A percentile compares a stretch with the other conserved stretches of the same genome.
These are phyloP conservation scores for Pseudogymnoascus sp. DNA, from an alignment of 2,329 filamentous ascomycete species.

Conservation along the genomic window DNA sequence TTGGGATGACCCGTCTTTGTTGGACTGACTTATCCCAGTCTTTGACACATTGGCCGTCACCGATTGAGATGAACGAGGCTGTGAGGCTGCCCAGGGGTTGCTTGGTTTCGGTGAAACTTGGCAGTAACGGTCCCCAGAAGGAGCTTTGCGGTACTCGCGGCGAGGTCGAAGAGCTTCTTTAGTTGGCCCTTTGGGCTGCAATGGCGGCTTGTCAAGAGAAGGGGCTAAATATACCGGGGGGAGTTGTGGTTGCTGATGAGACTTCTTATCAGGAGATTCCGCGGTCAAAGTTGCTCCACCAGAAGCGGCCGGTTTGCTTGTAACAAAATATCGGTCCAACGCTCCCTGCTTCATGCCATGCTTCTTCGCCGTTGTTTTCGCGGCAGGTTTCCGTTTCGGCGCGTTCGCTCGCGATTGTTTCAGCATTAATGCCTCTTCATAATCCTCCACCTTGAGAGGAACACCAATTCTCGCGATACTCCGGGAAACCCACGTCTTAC, in stretches of 20 bases:
- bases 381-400: constrained; percentile 22
- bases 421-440: constrained; percentile 39
- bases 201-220: constrained; percentile 12
- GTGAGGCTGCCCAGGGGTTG: not conserved
- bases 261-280: constrained; percentile 10
- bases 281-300: not conserved
- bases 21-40: not conserved
- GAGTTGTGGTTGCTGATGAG: constrained; percentile 13
- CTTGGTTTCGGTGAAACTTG: not conserved
- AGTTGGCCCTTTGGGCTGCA: not conserved
- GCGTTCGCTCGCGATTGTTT: constrained; percentile 12
- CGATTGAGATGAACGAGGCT: not conserved
- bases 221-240: constrained; percentile 16
- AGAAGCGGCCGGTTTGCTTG: constrained; percentile 20
- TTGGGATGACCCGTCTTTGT: not conserved
- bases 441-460: constrained; percentile 56
- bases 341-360: constrained; percentile 27
- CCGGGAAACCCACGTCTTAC: constrained; percentile 62
- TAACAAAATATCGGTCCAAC: constrained; percentile 28
- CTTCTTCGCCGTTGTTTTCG: constrained; percentile 19
- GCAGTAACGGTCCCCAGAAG: not conserved
- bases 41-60: not conserved
- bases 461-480: constrained; percentile 55
- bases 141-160: not conserved
- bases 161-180: not conserved